A percentile compares a stretch with the other conserved stretches of the same genome.
These are phyloP conservation scores for Piromyces finnis DNA, from an alignment of 192 early-diverging fungal genomes.

Conservation along the genomic window DNA sequence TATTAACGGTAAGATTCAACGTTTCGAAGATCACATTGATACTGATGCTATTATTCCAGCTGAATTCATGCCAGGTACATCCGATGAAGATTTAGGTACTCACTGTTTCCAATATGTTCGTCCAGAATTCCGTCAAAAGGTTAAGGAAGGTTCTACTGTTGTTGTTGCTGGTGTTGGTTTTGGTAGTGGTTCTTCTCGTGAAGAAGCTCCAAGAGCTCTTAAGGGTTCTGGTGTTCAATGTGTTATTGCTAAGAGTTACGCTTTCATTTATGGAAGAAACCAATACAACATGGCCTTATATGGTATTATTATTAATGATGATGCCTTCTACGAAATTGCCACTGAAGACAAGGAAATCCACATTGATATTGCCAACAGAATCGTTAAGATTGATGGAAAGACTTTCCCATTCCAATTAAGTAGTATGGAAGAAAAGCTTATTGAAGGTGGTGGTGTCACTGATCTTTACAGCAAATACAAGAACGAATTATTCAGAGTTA, in stretches of 20 bases:
- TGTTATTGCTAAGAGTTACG: conserved; percentile 64
- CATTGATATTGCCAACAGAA: conserved; percentile 48
- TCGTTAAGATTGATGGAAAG: conserved; percentile 28
- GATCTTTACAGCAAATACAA: conserved; percentile 67
- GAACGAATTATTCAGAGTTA: conserved; percentile 44
- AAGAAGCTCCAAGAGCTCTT: conserved; percentile 59
- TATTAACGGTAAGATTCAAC: conserved; percentile 48
- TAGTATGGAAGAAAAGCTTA: conserved; percentile 54
- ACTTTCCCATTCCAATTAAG: conserved; percentile 41
- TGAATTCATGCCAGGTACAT: conserved; percentile 52
- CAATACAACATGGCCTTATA: conserved; percentile 69
- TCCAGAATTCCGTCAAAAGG: conserved; percentile 53
- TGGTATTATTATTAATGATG: conserved; percentile 52
- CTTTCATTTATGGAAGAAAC: conserved; percentile 68
- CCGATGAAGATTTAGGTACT: conserved; percentile 48
- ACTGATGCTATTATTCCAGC: conserved; percentile 67
- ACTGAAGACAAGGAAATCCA: conserved; percentile 52
- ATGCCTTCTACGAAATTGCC: conserved; percentile 54
- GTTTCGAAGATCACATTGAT: conserved; percentile 57
- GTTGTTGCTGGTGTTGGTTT: conserved; percentile 56
- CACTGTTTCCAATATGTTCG: conserved; percentile 49
- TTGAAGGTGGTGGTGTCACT: conserved; percentile 54
- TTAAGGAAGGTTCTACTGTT: conserved; percentile 41
- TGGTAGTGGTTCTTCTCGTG: conserved; percentile 58
- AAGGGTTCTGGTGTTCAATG: conserved; percentile 49